Base-by-base conservation (phyloP, 257 asterid genomes). In the Solanum clarkiae region DNA sequence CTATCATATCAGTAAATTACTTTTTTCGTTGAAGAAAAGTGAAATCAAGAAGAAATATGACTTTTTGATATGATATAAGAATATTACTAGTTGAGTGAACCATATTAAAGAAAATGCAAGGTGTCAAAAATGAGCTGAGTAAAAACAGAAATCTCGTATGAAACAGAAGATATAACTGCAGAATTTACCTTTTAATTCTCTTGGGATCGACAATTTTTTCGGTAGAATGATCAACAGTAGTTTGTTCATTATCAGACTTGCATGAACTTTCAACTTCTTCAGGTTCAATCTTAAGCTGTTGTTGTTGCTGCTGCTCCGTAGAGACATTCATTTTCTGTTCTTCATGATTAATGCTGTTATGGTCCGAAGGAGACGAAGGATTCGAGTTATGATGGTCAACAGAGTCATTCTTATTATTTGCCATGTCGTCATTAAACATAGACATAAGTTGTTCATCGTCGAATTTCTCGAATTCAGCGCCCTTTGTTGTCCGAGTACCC, bases 381-480 rank as follows among this genome's bases (percentile, higher is more conserved):
- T 91, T 89, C n/a, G 97, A 92, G 84, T 90, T 86, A 32, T 32
- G 36, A 90, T 91, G 49, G 86, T 93, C 88, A 42, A 40, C 17
- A 54, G 82, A 10, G 17, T 45, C 42, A 36, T 36, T 5, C 42
- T 36, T 70, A 45, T 62, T 69, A 81, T 68, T 85, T 10, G 62
- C 91, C 4, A 84, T 86, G 22, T 91, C 94, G 82, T 91, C 94
- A 10, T 84, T 91, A 87, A 94, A 95, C 97, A 95, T 95, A 3
- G 95, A 92, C 94, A 95, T 90, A 56, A 95, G 95, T 86, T 94
- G 99, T 42, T 95, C 99, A 55, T 95, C 98, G 10, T 95, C 97
- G 56, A 94, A 91, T 86, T 92, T 80, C n/a, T 92, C 98, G 26
- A 94, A 94, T 26, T 92, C 95, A 11, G 72, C 8, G 18, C 54